Percentiles rank a stretch among this genome's conserved stretches.
Evolutionary conservation across 306 rosid species (phyloP).

Genomic region (Vigna trinervia): DNA sequence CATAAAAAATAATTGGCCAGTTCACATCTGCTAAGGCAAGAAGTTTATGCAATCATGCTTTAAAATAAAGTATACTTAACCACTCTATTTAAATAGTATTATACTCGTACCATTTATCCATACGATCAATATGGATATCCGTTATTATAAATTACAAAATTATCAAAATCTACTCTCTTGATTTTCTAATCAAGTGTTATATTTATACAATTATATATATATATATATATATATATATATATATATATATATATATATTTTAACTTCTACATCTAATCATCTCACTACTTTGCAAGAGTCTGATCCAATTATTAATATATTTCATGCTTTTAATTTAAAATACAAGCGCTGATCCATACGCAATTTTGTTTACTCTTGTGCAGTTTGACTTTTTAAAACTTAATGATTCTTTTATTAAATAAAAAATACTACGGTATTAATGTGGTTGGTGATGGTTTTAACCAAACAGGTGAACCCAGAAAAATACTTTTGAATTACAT

Average conservation of each 20-base stretch:
- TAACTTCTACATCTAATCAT: background rate
- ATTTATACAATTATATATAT: background rate
- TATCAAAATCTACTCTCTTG: background rate
- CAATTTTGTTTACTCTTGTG: background rate
- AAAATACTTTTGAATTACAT: conserved; percentile 19
- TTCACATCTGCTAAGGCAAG: no score
- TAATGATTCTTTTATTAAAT: background rate
- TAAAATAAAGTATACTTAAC: no score
- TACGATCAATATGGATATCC: background rate
- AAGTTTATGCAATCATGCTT: no score
- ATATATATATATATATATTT: background rate
- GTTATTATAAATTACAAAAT: background rate
- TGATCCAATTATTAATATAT: background rate
- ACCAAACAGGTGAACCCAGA: background rate
- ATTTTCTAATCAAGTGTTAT: background rate
- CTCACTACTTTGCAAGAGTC: background rate
- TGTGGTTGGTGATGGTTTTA: conserved; percentile 12
- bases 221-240: no score
- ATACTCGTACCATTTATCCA: no score
- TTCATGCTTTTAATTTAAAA: background rate
- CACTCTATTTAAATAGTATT: no score
- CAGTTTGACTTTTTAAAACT: conserved; percentile 12
- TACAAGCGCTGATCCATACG: background rate
- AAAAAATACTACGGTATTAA: conserved; percentile 3
- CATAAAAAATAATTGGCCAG: no score